Percentiles rank a stretch among this genome's conserved stretches.
phyloP scores from a whole-genome alignment of 371 early-diverging fungal genomes.

The Saksenaea vasiformis region DNA sequence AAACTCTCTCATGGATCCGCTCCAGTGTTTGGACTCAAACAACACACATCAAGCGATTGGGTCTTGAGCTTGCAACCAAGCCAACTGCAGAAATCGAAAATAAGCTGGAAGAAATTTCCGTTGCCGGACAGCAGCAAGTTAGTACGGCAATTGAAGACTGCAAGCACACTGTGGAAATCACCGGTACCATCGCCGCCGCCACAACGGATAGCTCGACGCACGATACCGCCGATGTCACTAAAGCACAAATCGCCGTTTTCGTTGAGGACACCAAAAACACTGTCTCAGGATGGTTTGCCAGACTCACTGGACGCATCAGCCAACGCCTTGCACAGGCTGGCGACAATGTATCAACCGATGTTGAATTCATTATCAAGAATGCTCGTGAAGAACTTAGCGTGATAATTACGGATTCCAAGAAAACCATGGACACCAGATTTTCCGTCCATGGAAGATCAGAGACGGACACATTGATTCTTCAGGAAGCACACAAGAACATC shows the following conservation, averaged over 20 bases:
- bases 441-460: not conserved
- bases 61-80: not conserved
- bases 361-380: slow-evolving; percentile 28
- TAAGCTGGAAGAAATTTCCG: not conserved
- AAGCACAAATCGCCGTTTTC: not conserved
- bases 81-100: not conserved
- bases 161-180: not conserved
- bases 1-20: slow-evolving; percentile 12
- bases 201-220: not conserved
- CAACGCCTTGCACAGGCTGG: slow-evolving; percentile 37
- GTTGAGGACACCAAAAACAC: not conserved
- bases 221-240: not conserved
- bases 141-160: not conserved
- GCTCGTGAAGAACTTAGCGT: slow-evolving; percentile 14
- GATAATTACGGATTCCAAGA: slow-evolving; percentile 20
- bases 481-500: slow-evolving; percentile 29
- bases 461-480: slow-evolving; percentile 13
- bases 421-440: slow-evolving; percentile 18
- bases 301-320: slow-evolving; percentile 19
- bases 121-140: not conserved
- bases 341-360: slow-evolving; percentile 23
- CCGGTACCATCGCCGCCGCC: not conserved
- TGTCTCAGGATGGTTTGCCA: slow-evolving; percentile 7
- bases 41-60: not conserved
- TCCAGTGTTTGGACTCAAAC: slow-evolving; percentile 11